Base-by-base conservation (phyloP, 805 yeast genomes). In the Candida ovalis region DNA sequence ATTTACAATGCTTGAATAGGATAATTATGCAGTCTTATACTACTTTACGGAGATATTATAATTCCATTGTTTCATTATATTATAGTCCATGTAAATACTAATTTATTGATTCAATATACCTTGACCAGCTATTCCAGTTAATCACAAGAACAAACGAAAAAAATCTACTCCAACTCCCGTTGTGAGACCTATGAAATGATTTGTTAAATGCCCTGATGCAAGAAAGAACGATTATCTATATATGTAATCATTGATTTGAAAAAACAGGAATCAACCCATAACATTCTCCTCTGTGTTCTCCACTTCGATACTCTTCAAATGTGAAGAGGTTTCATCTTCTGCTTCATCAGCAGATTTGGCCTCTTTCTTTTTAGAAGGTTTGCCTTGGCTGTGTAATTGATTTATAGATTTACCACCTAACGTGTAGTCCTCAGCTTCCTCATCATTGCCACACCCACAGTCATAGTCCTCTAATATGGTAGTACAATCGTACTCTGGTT, bases 371-470 rank as follows among this genome's bases (percentile, higher is more conserved):
- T n/a, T 40, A 23, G 27, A 19, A 2, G 27, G 15, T 10, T 39
- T 22, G 12, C 2, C 27, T 10, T 28, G 37, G 36, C n/a, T 43
- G 24, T 35, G 51, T 46, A 27, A 15, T 19, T 40, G 40, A 22
- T 50, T 55, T 17, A 55, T 36, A 19, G 57, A 39, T 48, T 51
- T 47, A 10, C 61, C 62, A 33, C 51, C 54, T 41, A 63, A 49
- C 3, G 66, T 62, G 17, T 51, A 54, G 47, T 74, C 81, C 6
- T 60, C 69, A 42, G 70, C 75, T 55, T 76, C 80, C 57, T 82
- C 92, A 44, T 82, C 96, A 12, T 66, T 74, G 1, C 94, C 96
- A 69, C 99, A 92, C 0, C 99, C 99, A 72, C 99, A 92, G 60
- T 91, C 96, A 66, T 94, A 94, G 67, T 88, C 94, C 56, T 89